Evolutionary conservation across 352 stramenopile genomes (phyloP).

Genomic region (Phytophthora sp.): DNA sequence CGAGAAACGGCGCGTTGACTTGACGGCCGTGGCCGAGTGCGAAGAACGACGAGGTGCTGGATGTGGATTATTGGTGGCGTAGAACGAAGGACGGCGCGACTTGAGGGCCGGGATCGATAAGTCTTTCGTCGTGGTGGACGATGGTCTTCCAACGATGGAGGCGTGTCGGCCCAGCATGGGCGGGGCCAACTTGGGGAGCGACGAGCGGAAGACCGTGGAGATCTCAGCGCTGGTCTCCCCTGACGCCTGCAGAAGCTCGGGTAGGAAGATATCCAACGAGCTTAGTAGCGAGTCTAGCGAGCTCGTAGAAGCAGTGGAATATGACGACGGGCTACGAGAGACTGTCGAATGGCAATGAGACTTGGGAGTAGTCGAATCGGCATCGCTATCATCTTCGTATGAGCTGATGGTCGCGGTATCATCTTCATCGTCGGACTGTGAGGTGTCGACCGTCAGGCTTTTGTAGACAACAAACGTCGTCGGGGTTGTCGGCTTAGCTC

Average conservation of each 20-base stretch:
- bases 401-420: constrained; percentile 7
- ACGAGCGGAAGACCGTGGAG: constrained; percentile 8
- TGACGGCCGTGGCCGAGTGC: neutral
- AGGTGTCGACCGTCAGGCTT: constrained; percentile 20
- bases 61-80: neutral
- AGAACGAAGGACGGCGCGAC: constrained; percentile 7
- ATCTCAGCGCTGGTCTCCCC: constrained; percentile 11
- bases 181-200: constrained; percentile 22
- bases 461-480: constrained; percentile 17
- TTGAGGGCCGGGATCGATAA: constrained; percentile 6
- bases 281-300: constrained; percentile 42
- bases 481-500: neutral
- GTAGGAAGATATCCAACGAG: constrained; percentile 33
- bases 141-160: constrained; percentile 10
- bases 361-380: constrained; percentile 15
- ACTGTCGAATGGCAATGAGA: constrained; percentile 20
- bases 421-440: constrained; percentile 10
- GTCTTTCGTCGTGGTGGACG: constrained; percentile 8
- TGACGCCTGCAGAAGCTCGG: constrained; percentile 26
- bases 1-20: neutral
- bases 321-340: constrained; percentile 34
- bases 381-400: constrained; percentile 26
- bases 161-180: constrained; percentile 12
- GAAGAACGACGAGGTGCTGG: constrained; percentile 21
- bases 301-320: constrained; percentile 40